Conservation (phyloP, 192 early-diverging fungal species). For the Mortierella antarctica region DNA sequence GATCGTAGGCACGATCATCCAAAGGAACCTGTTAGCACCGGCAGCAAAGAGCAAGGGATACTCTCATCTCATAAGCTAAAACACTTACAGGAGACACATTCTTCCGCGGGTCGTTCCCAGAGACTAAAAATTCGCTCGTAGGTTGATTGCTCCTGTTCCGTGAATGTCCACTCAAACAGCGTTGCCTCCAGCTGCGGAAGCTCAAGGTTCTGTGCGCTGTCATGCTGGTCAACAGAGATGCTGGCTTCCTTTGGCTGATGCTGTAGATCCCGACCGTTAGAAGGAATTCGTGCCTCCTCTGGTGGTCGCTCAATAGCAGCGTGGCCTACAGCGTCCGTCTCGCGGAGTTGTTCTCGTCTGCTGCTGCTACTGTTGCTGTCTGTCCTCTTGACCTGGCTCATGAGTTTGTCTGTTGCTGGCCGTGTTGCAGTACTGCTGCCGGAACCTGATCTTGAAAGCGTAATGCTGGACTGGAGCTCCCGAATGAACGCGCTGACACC, state of each 20-base stretch:
- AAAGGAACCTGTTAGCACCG: background rate
- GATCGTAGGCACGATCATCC: background rate
- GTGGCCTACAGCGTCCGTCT: too few species aligned
- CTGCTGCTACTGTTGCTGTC: conserved; percentile 33
- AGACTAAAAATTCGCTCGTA: conserved; percentile 45
- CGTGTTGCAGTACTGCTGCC: background rate
- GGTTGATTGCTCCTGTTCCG: conserved; percentile 31
- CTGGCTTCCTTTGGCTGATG: background rate
- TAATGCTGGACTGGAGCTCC: conserved; percentile 38
- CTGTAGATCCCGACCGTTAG: background rate
- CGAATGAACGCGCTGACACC: conserved; percentile 35
- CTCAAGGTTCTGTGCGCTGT: conserved; percentile 1
- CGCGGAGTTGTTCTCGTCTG: too few species aligned
- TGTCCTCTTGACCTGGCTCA: conserved; percentile 5
- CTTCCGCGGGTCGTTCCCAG: conserved; percentile 50
- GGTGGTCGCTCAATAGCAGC: too few species aligned
- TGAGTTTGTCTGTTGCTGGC: background rate
- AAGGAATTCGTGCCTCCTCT: background rate
- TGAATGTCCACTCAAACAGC: conserved; percentile 48
- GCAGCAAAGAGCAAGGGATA: background rate
- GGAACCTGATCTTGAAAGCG: conserved; percentile 14
- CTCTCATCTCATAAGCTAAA: too few species aligned
- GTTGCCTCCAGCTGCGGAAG: conserved; percentile 27
- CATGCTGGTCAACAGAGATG: background rate
- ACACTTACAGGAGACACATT: conserved; percentile 36